Base-by-base conservation (phyloP, 2,329 filamentous ascomycete genomes). In the Botryotinia calthae region DNA sequence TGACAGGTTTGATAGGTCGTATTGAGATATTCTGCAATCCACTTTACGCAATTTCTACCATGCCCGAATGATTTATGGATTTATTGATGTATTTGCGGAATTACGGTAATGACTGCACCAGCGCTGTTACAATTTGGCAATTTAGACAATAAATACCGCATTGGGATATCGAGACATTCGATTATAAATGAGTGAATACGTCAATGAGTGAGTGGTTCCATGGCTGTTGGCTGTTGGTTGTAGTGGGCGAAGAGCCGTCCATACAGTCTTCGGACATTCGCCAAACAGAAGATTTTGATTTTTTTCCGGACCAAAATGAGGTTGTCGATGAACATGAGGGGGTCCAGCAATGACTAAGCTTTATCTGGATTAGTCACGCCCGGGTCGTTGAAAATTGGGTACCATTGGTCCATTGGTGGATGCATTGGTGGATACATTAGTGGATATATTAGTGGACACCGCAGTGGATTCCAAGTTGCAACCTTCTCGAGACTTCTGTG, bases 241-340 rank as follows among this genome's bases (percentile, higher is more conserved):
- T 25, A 40, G 34, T n/a, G 22, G 34, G 58, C 31, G 58, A 14
- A 5, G 31, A 22, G 22, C 25, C 40, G 31, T 9, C 31, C 58
- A 25, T 20, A 7, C 31, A 40, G n/a, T 61, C 16, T 4, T 16
- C 1, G 12, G 22, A 61, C 31, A 14, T 8, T 59, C 10, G 22
- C 58, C 34, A n/a, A n/a, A 16, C 0, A 16, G 44, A 18, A 42
- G 25, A 10, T 6, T 59, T 59, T 59, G 8, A 37, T n/a, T 28
- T 18, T 28, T 51, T 51, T 28, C n/a, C 3, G 25, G 16, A 8
- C 22, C 12, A 66, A 63, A 44, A 69, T 69, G 25, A 56, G 51
- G 66, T 31, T 69, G 51, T 66, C 63, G 22, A 70, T 62, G 67
- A 70, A 62, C 54, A 48, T 70, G 67, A 59, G 67, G 28, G 31